phyloP scores from a whole-genome alignment of 179 eudicot genomes.

The Silene coronaria region DNA sequence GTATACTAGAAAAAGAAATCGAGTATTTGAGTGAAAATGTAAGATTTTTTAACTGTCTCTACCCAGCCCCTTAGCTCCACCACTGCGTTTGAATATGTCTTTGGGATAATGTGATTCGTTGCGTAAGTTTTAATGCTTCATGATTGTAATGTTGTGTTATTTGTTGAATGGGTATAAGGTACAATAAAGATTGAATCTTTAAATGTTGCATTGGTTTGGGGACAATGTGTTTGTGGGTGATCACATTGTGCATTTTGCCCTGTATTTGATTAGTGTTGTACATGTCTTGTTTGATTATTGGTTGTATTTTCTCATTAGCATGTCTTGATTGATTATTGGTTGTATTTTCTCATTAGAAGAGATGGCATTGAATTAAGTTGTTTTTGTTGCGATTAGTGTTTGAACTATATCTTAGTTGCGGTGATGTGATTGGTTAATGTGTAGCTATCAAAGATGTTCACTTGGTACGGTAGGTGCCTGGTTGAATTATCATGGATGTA shows the following conservation, averaged over 20 bases:
- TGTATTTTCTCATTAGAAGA: neutral
- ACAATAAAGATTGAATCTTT: conserved; percentile 10
- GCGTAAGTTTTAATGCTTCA: neutral
- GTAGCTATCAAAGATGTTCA: conserved; percentile 1
- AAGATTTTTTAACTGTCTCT: too few relatives aligned
- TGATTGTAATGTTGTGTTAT: neutral
- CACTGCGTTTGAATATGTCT: neutral
- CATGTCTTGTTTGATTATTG: neutral
- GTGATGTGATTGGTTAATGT: neutral
- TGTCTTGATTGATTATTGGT: neutral
- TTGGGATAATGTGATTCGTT: neutral
- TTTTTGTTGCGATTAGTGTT: neutral
- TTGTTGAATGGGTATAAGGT: neutral
- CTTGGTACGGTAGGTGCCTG: conserved; percentile 13
- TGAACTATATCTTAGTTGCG: conserved; percentile 2
- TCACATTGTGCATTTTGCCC: conserved; percentile 14
- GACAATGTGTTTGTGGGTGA: conserved; percentile 8
- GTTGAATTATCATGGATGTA: conserved; percentile 9
- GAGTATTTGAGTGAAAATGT: too few relatives aligned
- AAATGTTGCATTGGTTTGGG: neutral
- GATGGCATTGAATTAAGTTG: neutral
- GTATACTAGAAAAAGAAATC: too few relatives aligned
- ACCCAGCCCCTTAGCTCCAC: too few relatives aligned
- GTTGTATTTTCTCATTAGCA: neutral
- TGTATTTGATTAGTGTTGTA: conserved; percentile 2